Evolutionary conservation across 805 yeast species (phyloP), one percentile per base, ranked within the genome.

Genomic region (Metschnikowia kunwiensis): DNA sequence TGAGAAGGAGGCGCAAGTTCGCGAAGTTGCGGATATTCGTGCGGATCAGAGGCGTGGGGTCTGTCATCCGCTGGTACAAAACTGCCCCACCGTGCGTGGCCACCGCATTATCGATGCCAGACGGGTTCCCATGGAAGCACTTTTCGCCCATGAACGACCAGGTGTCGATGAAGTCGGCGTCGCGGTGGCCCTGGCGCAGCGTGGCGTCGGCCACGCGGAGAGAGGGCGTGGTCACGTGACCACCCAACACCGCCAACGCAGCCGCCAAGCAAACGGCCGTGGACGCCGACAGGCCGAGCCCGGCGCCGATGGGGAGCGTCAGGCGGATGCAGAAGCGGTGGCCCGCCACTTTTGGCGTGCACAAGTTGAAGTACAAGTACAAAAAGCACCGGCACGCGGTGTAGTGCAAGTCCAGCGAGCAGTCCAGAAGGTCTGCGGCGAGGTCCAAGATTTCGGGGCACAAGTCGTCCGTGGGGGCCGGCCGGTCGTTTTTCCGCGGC

Each of bases 71-170:
- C 61, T 84, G 91, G 62, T 80, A 91, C 77, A 82, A 70, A 1
- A 93, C 95, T 0, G 97, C 97, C 30, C 97, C 97, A 15, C 98
- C 98, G 49, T 80, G 81, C 0, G 96, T 84, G 2, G 97, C 94
- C 32, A 91, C 97, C 0, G 96, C 88, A 55, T 93, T 93, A 58
- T 93, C 98, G 35, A 93, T 87, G 9, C 98, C 98, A 13, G 94
- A 82, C 7, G 98, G 98, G 50, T 85, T 88, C 1, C 97, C 97
- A 56, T 91, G 97, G 49, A 89, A 85, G 56, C 97, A 87, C 56
- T 82, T 83, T 59, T 93, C 98, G 24, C 97, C 97, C 67, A 91
- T 71, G 46, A 83, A 83, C 1, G 97, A 80, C 95, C 96, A 89
- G 5, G 70, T 62, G 47, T 91, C 91, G 42, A 93, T 79, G 44